phyloP scores from a whole-genome alignment of 2,329 filamentous ascomycete species.

The Microascus cirrosus region DNA sequence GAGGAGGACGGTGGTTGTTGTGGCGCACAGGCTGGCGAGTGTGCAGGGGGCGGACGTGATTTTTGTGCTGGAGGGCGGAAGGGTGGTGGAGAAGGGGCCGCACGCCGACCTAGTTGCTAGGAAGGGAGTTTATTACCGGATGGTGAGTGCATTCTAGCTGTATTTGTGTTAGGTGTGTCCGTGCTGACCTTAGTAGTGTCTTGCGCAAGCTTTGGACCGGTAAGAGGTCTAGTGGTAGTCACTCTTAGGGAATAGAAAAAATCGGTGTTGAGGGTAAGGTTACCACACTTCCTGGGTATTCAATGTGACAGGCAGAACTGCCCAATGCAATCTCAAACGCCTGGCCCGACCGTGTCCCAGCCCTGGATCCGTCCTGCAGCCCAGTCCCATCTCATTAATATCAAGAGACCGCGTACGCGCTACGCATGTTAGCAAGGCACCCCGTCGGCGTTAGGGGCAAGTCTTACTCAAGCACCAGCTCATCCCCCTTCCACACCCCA shows the following conservation, averaged over 20 bases:
- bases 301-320: not conserved
- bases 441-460: not conserved
- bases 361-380: not conserved
- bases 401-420: constrained; percentile 1
- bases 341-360: not conserved
- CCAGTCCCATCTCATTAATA: not conserved
- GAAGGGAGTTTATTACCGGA: constrained; percentile 36
- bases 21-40: constrained; percentile 29
- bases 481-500: constrained; percentile 31
- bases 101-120: constrained; percentile 42
- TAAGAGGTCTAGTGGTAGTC: not conserved
- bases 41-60: constrained; percentile 30
- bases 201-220: constrained; percentile 4
- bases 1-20: constrained; percentile 25
- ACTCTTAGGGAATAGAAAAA: not conserved
- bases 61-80: constrained; percentile 29
- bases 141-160: constrained; percentile 28
- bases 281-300: not conserved
- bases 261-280: not conserved
- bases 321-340: not conserved
- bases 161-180: constrained; percentile 7
- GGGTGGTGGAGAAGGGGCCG: constrained; percentile 26
- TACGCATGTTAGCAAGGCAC: not conserved
- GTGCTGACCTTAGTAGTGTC: not conserved
- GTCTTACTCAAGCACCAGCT: constrained; percentile 32